Percentiles rank a stretch among this genome's conserved stretches.
Conservation (phyloP, 768 basidiomycete species). For the Tremella yokohamensis region DNA sequence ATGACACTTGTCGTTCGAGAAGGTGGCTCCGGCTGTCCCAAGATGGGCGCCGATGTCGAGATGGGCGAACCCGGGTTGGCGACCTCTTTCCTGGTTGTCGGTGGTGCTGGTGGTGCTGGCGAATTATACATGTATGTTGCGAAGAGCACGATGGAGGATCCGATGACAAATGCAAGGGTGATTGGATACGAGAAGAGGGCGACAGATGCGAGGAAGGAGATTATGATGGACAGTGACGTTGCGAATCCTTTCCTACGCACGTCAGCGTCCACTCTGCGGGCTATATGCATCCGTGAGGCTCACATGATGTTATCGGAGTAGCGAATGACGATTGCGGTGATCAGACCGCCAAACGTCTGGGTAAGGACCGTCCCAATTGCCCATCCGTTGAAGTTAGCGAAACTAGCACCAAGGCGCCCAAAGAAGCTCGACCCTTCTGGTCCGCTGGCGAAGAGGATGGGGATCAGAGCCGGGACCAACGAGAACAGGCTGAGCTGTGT, state of each 20-base stretch:
- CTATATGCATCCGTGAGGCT: slow-evolving; percentile 14
- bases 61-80: slow-evolving; percentile 48
- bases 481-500: slow-evolving; percentile 94
- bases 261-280: slow-evolving; percentile 51
- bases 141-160: slow-evolving; percentile 74
- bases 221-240: slow-evolving; percentile 86
- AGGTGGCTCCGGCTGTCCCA: slow-evolving; percentile 46
- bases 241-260: slow-evolving; percentile 79
- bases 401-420: slow-evolving; percentile 55
- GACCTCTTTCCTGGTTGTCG: slow-evolving; percentile 32
- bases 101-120: slow-evolving; percentile 52
- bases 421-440: slow-evolving; percentile 29
- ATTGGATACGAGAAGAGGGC: slow-evolving; percentile 85
- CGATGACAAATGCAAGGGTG: slow-evolving; percentile 78
- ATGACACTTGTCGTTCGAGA: slow-evolving; percentile 40
- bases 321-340: slow-evolving; percentile 92
- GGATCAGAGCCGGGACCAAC: slow-evolving; percentile 77
- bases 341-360: slow-evolving; percentile 84
- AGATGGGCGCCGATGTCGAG: slow-evolving; percentile 39
- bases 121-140: slow-evolving; percentile 93
- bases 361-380: slow-evolving; percentile 85
- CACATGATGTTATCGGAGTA: slow-evolving; percentile 70
- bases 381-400: slow-evolving; percentile 82
- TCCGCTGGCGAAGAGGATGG: slow-evolving; percentile 62
- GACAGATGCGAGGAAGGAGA: slow-evolving; percentile 89